Evolutionary conservation across 306 rosid genomes (phyloP).

Genomic region (Dalbergia cochinchinensis): DNA sequence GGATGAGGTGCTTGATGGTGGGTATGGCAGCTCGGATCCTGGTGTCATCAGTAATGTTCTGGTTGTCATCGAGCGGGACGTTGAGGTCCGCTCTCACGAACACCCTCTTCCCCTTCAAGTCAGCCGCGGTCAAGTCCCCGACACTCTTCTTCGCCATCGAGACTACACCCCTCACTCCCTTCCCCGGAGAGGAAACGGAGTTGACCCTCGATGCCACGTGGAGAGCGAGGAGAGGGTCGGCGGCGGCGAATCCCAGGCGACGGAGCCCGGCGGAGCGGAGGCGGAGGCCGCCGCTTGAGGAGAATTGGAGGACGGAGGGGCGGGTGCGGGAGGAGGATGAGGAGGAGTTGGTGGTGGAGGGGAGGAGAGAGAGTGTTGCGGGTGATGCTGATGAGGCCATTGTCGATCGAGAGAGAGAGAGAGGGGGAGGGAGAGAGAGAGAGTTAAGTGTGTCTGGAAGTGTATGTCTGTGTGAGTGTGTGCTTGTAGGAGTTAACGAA

Average conservation of each 20-base stretch:
- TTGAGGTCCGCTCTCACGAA: conserved; percentile 92
- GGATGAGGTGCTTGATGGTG: conserved; percentile 83
- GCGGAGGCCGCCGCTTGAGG: conserved; percentile 51
- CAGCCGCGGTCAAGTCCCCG: conserved; percentile 71
- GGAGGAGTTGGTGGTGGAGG: conserved; percentile 59
- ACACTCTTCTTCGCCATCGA: conserved; percentile 97
- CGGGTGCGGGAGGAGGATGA: conserved; percentile 53
- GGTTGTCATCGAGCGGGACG: conserved; percentile 90
- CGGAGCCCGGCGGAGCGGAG: conserved; percentile 65
- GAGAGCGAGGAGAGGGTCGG: conserved; percentile 73
- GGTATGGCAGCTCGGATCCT: conserved; percentile 95
- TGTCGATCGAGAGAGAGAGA: conserved; percentile 47
- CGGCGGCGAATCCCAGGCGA: conserved; percentile 80
- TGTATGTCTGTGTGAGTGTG: not conserved
- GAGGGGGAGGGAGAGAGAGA: conserved; percentile 32
- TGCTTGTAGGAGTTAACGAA: not conserved
- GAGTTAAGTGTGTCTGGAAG: not conserved
- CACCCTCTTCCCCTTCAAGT: conserved; percentile 92
- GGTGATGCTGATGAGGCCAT: conserved; percentile 87
- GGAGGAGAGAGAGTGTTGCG: conserved; percentile 74
- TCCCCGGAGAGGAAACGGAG: conserved; percentile 41
- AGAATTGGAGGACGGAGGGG: conserved; percentile 58
- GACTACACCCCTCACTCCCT: conserved; percentile 62
- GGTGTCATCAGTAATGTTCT: conserved; percentile 94
- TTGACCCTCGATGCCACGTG: conserved; percentile 69